Base-by-base conservation (phyloP, 768 basidiomycete genomes). In the Xerocomellus intermedius region DNA sequence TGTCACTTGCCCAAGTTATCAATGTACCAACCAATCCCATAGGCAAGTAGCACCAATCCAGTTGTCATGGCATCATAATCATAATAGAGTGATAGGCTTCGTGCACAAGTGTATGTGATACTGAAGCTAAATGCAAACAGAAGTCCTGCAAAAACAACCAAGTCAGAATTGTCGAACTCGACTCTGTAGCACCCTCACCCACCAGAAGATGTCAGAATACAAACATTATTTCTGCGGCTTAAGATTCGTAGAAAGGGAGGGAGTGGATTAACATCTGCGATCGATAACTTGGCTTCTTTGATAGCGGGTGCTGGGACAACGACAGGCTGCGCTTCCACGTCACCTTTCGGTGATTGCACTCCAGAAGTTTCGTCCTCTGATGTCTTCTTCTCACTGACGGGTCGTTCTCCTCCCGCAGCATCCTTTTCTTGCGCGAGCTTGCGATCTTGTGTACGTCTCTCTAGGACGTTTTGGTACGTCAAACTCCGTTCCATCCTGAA, bases 401-500 rank as follows among this genome's bases (percentile, higher is more conserved):
- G 24, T 54, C 6, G 42, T 58, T 64, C 35, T 56, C 60, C 44
- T 24, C 12, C 50, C 2, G 13, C 4, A 0, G 9, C 16, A 49
- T 46, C 45, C 53, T 70, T 63, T 22, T 68, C 63, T 24, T 63
- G 54, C 6, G 6, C 19, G 5, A 30, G 19, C 45, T 56, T 58
- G 28, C 52, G 61, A 19, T 67, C 68, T 17, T 67, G 70, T 13
- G 74, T 47, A 7, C 75, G 76, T 33, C 72, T 73, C 58, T 76
- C 79, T 46, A 90, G 68, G 0, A 86, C 82, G 9, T 77, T 77
- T 64, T 92, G 91, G 67, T 95, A 96, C 1, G 83, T 78, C 16
- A 88, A 70, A 53, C 92, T 94, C 36, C 94, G 84, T 63, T 95
- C 91, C 57, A 79, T 78, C 32, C 94, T 81, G 73, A 90, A 95